phyloP scores from a whole-genome alignment of 768 basidiomycete species.

The Lentinula sp. region DNA sequence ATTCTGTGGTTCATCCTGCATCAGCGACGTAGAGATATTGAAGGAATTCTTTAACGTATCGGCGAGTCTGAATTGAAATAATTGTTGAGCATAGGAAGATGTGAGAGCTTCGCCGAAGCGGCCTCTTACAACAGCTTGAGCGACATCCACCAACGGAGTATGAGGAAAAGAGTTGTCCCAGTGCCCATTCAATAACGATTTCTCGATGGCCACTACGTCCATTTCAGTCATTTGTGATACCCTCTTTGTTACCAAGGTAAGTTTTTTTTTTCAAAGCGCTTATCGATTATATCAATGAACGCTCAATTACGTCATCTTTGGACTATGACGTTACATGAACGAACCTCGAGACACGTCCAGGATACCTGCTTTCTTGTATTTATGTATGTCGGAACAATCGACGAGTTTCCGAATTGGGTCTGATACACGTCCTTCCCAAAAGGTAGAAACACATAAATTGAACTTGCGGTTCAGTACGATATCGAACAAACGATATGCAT shows the following conservation, averaged over 20 bases:
- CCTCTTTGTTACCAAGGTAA: neutral
- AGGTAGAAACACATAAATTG: too few species aligned
- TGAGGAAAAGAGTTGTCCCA: constrained; percentile 24
- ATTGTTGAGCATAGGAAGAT: constrained; percentile 32
- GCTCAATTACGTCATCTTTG: too few species aligned
- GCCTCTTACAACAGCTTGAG: constrained; percentile 53
- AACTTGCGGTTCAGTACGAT: too few species aligned
- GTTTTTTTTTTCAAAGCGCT: constrained; percentile 12
- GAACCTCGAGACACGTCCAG: too few species aligned
- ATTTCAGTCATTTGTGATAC: neutral
- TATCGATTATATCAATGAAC: neutral
- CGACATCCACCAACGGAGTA: constrained; percentile 27
- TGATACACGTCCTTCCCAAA: too few species aligned
- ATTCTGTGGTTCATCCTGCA: constrained; percentile 28
- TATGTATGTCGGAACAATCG: too few species aligned
- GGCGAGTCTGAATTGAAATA: constrained; percentile 28
- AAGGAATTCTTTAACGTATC: constrained; percentile 34
- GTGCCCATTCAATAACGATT: constrained; percentile 47
- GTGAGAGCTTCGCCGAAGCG: constrained; percentile 49
- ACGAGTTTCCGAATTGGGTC: too few species aligned
- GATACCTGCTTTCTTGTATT: too few species aligned
- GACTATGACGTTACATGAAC: too few species aligned
- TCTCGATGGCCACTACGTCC: constrained; percentile 36
- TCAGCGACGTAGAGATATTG: constrained; percentile 13
- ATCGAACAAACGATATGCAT: too few species aligned